Conservation (phyloP, 2,329 filamentous ascomycete species). For the Sporothrix schenckii region DNA sequence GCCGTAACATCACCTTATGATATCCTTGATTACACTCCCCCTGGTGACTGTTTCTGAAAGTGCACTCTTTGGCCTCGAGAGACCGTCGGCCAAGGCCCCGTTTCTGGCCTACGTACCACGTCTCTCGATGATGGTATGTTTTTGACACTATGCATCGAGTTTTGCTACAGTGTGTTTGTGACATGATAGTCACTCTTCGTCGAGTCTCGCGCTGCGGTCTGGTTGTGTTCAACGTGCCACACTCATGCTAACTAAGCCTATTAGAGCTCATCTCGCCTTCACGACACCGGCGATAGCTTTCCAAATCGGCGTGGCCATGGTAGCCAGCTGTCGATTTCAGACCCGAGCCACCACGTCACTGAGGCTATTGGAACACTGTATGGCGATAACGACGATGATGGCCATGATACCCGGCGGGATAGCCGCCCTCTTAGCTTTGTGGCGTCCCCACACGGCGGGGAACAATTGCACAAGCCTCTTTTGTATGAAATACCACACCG, state of each 20-base stretch:
- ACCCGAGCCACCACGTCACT: constrained; percentile 91
- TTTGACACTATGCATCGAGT: no score
- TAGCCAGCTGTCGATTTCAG: constrained; percentile 70
- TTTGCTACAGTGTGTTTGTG: neutral
- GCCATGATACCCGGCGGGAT: constrained; percentile 53
- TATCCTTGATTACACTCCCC: neutral
- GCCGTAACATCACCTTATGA: constrained; percentile 22
- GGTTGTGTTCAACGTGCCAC: no score
- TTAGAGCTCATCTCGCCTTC: constrained; percentile 62
- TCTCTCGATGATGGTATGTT: constrained; percentile 38
- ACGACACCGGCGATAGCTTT: constrained; percentile 61
- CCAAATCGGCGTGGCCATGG: constrained; percentile 61
- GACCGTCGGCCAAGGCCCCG: constrained; percentile 34
- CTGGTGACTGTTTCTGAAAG: neutral
- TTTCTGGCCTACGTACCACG: constrained; percentile 30
- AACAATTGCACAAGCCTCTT: constrained; percentile 49
- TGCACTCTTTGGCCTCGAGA: constrained; percentile 14
- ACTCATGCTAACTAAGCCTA: neutral
- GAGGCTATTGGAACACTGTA: constrained; percentile 92
- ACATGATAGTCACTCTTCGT: neutral
- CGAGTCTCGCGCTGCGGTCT: no score
- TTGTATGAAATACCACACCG: constrained; percentile 4
- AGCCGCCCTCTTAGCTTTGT: constrained; percentile 76
- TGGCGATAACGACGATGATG: constrained; percentile 70
- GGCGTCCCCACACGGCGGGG: constrained; percentile 58